Percentiles rank a stretch among this genome's conserved stretches.
Evolutionary conservation across 2,329 filamentous ascomycete genomes (phyloP).

Genomic region (Fusarium xyrophilum): DNA sequence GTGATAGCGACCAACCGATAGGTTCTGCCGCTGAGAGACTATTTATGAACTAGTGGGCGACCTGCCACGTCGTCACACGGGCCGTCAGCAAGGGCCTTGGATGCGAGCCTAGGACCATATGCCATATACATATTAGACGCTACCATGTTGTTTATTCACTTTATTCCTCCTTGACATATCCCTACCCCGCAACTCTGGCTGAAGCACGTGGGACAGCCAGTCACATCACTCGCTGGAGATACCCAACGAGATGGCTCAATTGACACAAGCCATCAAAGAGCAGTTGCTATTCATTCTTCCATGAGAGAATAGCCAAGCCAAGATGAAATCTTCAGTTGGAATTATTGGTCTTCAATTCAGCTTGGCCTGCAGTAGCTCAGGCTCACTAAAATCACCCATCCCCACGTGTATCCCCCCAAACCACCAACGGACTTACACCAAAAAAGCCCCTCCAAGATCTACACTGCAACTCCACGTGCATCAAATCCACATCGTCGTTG

Average conservation of each 20-base stretch:
- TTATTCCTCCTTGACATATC: neutral
- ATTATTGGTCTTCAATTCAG: neutral
- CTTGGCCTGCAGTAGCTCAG: constrained; percentile 1
- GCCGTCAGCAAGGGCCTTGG: neutral
- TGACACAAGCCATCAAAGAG: neutral
- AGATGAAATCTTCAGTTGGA: neutral
- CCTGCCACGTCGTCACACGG: neutral
- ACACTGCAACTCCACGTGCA: constrained; percentile 30
- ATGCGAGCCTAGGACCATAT: no score
- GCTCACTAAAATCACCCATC: neutral
- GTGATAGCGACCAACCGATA: neutral
- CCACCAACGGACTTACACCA: neutral
- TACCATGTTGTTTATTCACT: neutral
- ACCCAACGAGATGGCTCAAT: neutral
- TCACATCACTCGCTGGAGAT: neutral
- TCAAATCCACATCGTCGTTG: constrained; percentile 17
- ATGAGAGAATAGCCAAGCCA: neutral
- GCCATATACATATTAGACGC: rapidly evolving
- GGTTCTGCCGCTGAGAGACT: neutral
- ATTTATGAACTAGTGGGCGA: neutral
- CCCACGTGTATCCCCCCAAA: constrained; percentile 24
- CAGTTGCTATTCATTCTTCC: rapidly evolving
- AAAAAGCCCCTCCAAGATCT: constrained; percentile 13
- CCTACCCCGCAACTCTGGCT: neutral
- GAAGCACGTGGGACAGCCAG: neutral